A percentile compares a stretch with the other conserved stretches of the same genome.
Evolutionary conservation across 2,329 filamentous ascomycete genomes (phyloP).

Genomic region (Biscogniauxia marginata): DNA sequence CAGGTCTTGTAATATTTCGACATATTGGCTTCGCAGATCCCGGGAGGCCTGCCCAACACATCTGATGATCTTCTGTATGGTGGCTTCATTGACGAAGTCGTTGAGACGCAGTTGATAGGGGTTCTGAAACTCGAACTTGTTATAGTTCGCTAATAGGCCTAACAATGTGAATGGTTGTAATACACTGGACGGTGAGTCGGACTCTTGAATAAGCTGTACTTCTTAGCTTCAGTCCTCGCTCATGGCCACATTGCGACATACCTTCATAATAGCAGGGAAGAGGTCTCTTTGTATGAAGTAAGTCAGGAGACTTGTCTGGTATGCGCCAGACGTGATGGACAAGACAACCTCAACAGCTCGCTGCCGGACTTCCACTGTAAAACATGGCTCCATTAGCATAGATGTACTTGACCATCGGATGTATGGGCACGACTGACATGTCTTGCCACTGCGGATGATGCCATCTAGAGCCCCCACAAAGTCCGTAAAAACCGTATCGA

Average conservation of each 20-base stretch:
- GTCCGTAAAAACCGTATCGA: conserved; percentile 83
- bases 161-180: conserved; percentile 79
- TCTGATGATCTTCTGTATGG: conserved; percentile 77
- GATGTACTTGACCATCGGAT: not conserved
- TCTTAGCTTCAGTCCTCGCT: conserved; percentile 8
- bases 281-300: conserved; percentile 95
- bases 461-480: conserved; percentile 80
- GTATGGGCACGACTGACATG: conserved; percentile 50
- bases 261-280: conserved; percentile 94
- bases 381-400: not conserved
- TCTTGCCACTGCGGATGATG: conserved; percentile 76
- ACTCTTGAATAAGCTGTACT: conserved; percentile 74
- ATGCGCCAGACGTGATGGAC: conserved; percentile 86
- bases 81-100: conserved; percentile 90
- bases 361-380: conserved; percentile 67
- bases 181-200: conserved; percentile 60
- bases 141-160: conserved; percentile 91
- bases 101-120: conserved; percentile 89
- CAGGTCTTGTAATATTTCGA: conserved; percentile 84
- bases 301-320: conserved; percentile 88
- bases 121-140: conserved; percentile 98
- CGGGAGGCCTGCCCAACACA: conserved; percentile 73
- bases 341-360: conserved; percentile 81
- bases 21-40: conserved; percentile 69
- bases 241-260: conserved; percentile 37